Base-by-base conservation (phyloP, 202 grass and related monocot species). In the Panicum hallii region DNA sequence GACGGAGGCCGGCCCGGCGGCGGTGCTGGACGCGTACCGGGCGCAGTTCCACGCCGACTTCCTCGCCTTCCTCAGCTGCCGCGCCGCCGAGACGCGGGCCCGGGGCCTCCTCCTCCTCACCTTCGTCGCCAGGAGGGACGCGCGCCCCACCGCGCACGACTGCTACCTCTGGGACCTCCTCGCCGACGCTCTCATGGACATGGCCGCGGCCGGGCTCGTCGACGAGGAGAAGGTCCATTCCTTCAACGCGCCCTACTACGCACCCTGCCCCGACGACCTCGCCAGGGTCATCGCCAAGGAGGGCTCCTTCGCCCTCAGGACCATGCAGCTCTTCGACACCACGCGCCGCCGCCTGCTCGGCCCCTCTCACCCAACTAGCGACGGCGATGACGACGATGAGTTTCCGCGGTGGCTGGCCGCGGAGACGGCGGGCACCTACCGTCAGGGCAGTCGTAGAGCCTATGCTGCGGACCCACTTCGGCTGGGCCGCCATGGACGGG, bases 91-190 rank as follows among this genome's bases (percentile, higher is more conserved):
- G 75, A 32, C 87, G 5, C 46, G 84, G 36, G 52, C 54, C 1
- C 87, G 89, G 11, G 92, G 92, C 30, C n/a, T 75, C 15, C 83
- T 94, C 80, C 60, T 94, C 65, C 70, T 89, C 55, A 83, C 87
- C 77, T 83, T 94, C 69, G 84, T 89, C 61, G 84, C 70, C 48
- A 85, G 92, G 84, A 72, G 76, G 62, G 61, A 16, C 1, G 44
- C 60, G 4, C 58, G 48, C 16, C 86, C 87, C 28, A 64, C 83
- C 42, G 1, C n/a, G 10, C 67, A 87, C 11, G 76, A 89, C 79
- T 79, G 52, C 81, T 85, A 75, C 66, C 32, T 82, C n/a, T 94
- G 92, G 92, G 89, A 94, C 61, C 63, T 91, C 3, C 42, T 94
- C 23, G 79, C 80, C 1, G 61, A 54, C 30, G 87, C 87, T 0